Percentiles rank a stretch among this genome's conserved stretches.
Evolutionary conservation across 306 rosid genomes (phyloP).

Genomic region (Cucurbita argyrosperma): DNA sequence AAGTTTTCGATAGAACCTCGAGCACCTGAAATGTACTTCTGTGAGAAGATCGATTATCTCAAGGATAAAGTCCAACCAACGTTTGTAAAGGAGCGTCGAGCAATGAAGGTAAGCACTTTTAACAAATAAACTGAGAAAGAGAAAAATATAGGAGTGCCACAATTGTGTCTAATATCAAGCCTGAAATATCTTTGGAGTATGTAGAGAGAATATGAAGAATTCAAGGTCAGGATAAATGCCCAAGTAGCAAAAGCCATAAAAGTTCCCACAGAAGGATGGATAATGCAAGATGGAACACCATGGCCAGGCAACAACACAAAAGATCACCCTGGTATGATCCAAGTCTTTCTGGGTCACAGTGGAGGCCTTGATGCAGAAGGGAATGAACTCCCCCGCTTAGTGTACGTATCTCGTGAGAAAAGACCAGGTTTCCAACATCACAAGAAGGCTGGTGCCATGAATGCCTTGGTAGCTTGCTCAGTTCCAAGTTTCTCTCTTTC

Average conservation of each 20-base stretch:
- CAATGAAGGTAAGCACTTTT: constrained; percentile 60
- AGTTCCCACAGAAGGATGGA: constrained; percentile 90
- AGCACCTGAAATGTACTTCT: constrained; percentile 84
- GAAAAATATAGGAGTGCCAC: neutral
- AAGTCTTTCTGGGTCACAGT: constrained; percentile 86
- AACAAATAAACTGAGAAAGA: neutral
- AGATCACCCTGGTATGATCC: constrained; percentile 98
- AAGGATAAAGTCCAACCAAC: constrained; percentile 97
- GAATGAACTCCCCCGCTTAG: constrained; percentile 86
- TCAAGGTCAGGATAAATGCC: constrained; percentile 77
- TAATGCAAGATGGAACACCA: constrained; percentile 98
- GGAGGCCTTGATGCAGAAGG: constrained; percentile 89
- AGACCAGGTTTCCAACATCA: constrained; percentile 88
- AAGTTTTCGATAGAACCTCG: constrained; percentile 71
- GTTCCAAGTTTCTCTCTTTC: constrained; percentile 7
- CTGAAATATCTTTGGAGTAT: constrained; percentile 8
- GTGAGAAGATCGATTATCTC: constrained; percentile 79
- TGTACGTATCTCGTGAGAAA: constrained; percentile 87
- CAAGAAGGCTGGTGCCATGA: constrained; percentile 98
- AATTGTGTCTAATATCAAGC: neutral
- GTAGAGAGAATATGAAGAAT: constrained; percentile 95
- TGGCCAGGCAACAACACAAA: constrained; percentile 95
- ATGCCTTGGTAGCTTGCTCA: constrained; percentile 51
- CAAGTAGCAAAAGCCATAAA: constrained; percentile 87
- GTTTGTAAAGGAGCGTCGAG: constrained; percentile 83